Base-by-base conservation (phyloP, 192 early-diverging fungal genomes). In the Coemansia reversa region DNA sequence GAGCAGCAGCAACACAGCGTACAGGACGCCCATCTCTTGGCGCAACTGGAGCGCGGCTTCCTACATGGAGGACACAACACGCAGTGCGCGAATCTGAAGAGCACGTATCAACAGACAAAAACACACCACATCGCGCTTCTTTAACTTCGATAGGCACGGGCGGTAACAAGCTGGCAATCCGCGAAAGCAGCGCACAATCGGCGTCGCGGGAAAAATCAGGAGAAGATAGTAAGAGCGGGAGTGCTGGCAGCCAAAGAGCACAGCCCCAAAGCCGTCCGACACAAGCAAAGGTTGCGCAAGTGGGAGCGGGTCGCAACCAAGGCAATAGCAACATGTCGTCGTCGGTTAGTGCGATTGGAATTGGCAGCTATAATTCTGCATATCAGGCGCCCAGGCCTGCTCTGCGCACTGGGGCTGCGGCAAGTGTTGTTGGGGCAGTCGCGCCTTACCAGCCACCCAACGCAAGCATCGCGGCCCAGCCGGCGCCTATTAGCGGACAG, bases 21-120 rank as follows among this genome's bases (percentile, higher is more conserved):
- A 62, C 58, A 2, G 60, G 67, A 1, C 62, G 77, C 24, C 64
- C 60, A 16, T 63, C 65, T 19, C 23, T 63, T 23, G 75, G 62
- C 23, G 69, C 19, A 2, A 57, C 56, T 7, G 69, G 65, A 0
- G 63, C 72, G 20, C 67, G 70, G 53, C 70, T 70, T 33, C 78
- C 69, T 5, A 72, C 78, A 7, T 81, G 78, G 78, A 32, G 73
- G 50, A 72, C 78, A 51, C 78, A 81, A 60, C 78, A 81, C 53
- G 66, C 65, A 0, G 72, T 63, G 59, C 78, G 73, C 7, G 78
- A 74, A 32, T 55, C 56, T 11, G 74, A 62, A 14, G 68, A 66
- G n/a, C 63, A 52, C 51, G 47, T 22, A 51, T 48, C 58, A 20
- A 51, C 58, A 16, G 70, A 70, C 22, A 65, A 48, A 29, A 33